These are phyloP conservation scores for Suhomyces pyralidae DNA, from an alignment of 805 yeast species.

Conservation along the genomic window DNA sequence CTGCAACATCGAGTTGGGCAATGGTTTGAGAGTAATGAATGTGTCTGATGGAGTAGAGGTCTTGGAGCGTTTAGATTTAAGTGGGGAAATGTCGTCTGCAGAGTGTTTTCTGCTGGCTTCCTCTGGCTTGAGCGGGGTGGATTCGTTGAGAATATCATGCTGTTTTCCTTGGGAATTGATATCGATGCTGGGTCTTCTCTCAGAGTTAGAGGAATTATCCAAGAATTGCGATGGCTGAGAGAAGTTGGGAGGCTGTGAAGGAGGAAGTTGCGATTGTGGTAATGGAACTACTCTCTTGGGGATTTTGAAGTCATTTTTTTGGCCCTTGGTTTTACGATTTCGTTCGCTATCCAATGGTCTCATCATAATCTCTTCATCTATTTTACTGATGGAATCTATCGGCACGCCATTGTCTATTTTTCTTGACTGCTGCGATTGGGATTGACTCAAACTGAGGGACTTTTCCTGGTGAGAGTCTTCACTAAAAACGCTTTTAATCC, in stretches of 20 bases:
- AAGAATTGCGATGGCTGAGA: slow-evolving; percentile 10
- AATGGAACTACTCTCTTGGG: slow-evolving; percentile 44
- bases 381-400: slow-evolving; percentile 35
- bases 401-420: slow-evolving; percentile 39
- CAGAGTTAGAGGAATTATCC: neutral
- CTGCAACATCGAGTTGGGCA: slow-evolving; percentile 38
- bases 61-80: neutral
- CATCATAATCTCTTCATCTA: slow-evolving; percentile 43
- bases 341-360: slow-evolving; percentile 37
- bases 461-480: slow-evolving; percentile 27
- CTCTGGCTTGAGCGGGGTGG: neutral
- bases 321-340: slow-evolving; percentile 17
- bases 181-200: neutral
- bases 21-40: slow-evolving; percentile 44
- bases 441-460: slow-evolving; percentile 63
- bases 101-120: slow-evolving; percentile 3
- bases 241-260: neutral
- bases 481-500: slow-evolving; percentile 53
- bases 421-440: slow-evolving; percentile 62
- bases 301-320: slow-evolving; percentile 37
- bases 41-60: slow-evolving; percentile 50
- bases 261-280: slow-evolving; percentile 36
- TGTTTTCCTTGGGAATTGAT: neutral
- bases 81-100: slow-evolving; percentile 1
- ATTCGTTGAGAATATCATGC: neutral